Percentiles rank a stretch among this genome's conserved stretches.
phyloP scores from a whole-genome alignment of 805 yeast species.

The Saccharomycopsis fodiens region DNA sequence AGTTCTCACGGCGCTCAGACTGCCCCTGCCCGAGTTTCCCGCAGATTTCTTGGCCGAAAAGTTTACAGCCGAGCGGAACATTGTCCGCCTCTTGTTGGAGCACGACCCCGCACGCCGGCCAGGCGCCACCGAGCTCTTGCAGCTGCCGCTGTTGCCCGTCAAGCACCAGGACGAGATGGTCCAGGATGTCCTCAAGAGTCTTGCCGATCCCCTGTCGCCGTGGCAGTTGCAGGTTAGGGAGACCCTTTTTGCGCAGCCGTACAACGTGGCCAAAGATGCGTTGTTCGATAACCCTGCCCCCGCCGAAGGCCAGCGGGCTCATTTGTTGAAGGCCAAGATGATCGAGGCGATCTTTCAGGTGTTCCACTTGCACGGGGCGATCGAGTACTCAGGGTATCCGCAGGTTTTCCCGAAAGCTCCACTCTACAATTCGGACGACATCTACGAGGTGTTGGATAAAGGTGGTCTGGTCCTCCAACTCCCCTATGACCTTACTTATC shows the following conservation, averaged over 20 bases:
- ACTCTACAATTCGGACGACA: conserved; percentile 53
- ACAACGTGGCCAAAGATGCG: conserved; percentile 76
- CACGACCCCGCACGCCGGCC: conserved; percentile 80
- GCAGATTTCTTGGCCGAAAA: conserved; percentile 48
- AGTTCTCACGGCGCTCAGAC: conserved; percentile 59
- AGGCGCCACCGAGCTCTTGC: conserved; percentile 63
- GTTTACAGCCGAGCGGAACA: conserved; percentile 51
- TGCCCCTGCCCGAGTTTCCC: conserved; percentile 60
- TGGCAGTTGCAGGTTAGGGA: conserved; percentile 92
- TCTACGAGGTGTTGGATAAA: conserved; percentile 74
- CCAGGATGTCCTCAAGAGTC: conserved; percentile 75
- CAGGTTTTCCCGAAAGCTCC: conserved; percentile 77
- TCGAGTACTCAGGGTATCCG: conserved; percentile 61
- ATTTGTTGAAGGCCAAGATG: conserved; percentile 50
- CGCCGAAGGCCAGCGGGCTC: conserved; percentile 13
- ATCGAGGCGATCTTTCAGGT: conserved; percentile 51
- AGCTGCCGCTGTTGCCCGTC: conserved; percentile 79
- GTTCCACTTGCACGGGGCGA: conserved; percentile 79
- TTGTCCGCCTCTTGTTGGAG: conserved; percentile 59
- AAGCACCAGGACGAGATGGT: conserved; percentile 86
- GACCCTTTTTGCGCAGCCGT: conserved; percentile 77
- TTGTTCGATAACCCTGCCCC: conserved; percentile 54
- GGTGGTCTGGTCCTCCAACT: conserved; percentile 84
- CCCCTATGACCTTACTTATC: conserved; percentile 84
- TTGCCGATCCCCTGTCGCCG: conserved; percentile 86